Evolutionary conservation across 202 grass and related monocot species (phyloP), one percentile per base, ranked within the genome.

Genomic region (Digitaria exilis): DNA sequence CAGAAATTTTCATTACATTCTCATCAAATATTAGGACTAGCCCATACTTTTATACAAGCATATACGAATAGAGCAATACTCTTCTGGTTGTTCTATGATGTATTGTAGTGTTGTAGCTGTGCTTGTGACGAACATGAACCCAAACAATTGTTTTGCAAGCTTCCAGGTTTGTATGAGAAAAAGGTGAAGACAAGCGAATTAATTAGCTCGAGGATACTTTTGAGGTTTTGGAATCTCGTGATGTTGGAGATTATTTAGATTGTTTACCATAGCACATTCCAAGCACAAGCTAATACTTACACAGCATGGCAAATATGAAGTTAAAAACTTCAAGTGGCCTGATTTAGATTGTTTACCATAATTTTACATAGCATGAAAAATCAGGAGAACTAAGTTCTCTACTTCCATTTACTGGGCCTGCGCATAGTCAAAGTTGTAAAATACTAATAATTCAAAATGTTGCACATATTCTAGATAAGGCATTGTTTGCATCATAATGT

Each of bases 41-140:
- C 57, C 9, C 22, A 41, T 73, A 84, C 12, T 84, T 44, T 68
- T 58, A 88, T 50, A 41, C 68, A 72, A 78, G 44, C 24, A 77
- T 34, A 84, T 66, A 51, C 41, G 79, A 79, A 51, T 56, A 26
- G 57, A 82, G 7, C 49, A 69, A n/a, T 21, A 73, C 37, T 69
- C 50, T 35, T 32, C 26, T 65, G 48, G 29, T 41, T 34, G 60
- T 42, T 48, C 26, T 63, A 79, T 68, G 74, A 68, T 43, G 18
- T 78, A 61, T 34, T 15, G 0, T 54, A 24, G 4, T 73, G 16
- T 74, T 25, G 15, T 61, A 12, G 24, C 22, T 22, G 21, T 28
- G 19, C 25, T 46, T 51, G 19, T 19, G 18, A 59, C 31, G 41
- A 71, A 19, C 29, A 83, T 14, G 17, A 63, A 61, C 24, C 25